These are phyloP conservation scores for Phyllosticta citrichinensis DNA, from an alignment of 2,329 filamentous ascomycete species.

Conservation along the genomic window DNA sequence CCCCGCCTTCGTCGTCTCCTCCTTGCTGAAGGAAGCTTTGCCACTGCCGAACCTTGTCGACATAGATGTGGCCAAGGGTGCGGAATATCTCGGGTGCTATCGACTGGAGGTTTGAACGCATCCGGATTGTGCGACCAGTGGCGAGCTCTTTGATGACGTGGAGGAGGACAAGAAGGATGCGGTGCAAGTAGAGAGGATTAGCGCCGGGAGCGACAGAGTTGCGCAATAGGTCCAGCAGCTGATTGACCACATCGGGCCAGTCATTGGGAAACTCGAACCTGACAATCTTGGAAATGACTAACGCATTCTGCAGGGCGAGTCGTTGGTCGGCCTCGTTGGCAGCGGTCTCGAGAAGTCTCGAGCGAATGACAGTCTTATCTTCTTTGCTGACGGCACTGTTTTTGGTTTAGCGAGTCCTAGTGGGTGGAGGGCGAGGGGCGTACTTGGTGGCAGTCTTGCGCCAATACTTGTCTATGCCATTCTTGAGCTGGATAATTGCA, in stretches of 20 bases:
- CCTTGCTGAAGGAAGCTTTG: slow-evolving; percentile 48
- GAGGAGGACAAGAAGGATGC: slow-evolving; percentile 66
- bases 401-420: slow-evolving; percentile 12
- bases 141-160: slow-evolving; percentile 86
- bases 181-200: slow-evolving; percentile 57
- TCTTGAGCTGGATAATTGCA: slow-evolving; percentile 89
- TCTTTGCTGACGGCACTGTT: slow-evolving; percentile 49
- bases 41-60: slow-evolving; percentile 63
- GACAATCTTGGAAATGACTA: slow-evolving; percentile 79
- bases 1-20: slow-evolving; percentile 48
- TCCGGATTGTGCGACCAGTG: slow-evolving; percentile 65
- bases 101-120: slow-evolving; percentile 65
- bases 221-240: slow-evolving; percentile 48
- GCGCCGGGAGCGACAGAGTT: slow-evolving; percentile 40
- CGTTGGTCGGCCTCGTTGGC: slow-evolving; percentile 65
- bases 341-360: slow-evolving; percentile 63
- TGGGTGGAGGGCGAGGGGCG: slow-evolving; percentile 7
- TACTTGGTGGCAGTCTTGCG: slow-evolving; percentile 64
- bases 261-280: slow-evolving; percentile 81
- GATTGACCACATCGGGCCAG: slow-evolving; percentile 48
- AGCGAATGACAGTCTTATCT: slow-evolving; percentile 69
- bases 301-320: slow-evolving; percentile 76
- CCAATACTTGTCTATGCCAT: slow-evolving; percentile 94
- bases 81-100: slow-evolving; percentile 77
- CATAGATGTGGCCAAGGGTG: slow-evolving; percentile 68